phyloP scores from a whole-genome alignment of 768 basidiomycete species.

The Russula ochroleuca region DNA sequence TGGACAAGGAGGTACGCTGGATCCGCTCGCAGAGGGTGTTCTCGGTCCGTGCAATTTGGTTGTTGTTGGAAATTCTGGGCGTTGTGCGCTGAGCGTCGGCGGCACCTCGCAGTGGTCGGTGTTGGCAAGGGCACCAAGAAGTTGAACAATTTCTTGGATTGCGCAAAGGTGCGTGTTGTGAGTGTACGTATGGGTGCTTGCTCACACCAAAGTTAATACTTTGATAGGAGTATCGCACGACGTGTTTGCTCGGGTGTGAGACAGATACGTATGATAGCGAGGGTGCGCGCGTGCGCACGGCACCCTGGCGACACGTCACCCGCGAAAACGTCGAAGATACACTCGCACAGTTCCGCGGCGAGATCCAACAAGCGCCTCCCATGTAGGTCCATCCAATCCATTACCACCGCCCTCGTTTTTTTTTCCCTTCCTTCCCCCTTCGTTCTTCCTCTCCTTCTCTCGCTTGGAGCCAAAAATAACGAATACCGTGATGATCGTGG shows the following conservation, averaged over 20 bases:
- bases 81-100: constrained; percentile 13
- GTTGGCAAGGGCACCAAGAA: constrained; percentile 88
- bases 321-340: constrained; percentile 64
- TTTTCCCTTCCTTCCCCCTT: neutral
- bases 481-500: neutral
- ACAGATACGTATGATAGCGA: constrained; percentile 94
- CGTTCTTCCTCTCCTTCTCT: neutral
- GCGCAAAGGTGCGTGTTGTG: constrained; percentile 64
- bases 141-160: constrained; percentile 76
- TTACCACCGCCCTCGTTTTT: neutral
- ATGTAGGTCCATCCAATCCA: constrained; percentile 53
- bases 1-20: constrained; percentile 92
- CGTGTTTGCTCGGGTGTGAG: constrained; percentile 87
- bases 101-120: constrained; percentile 65
- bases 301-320: constrained; percentile 82
- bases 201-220: neutral
- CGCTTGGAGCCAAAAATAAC: neutral
- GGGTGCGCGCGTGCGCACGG: constrained; percentile 71
- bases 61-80: neutral
- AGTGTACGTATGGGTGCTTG: neutral
- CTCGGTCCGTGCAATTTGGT: constrained; percentile 52
- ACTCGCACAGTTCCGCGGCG: constrained; percentile 72
- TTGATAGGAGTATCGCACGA: constrained; percentile 82
- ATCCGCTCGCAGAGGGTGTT: constrained; percentile 95
- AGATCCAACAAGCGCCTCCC: constrained; percentile 87